Percentiles rank a stretch among this genome's conserved stretches.
These are phyloP conservation scores for Mortierella alpina DNA, from an alignment of 192 early-diverging fungal species.

Conservation along the genomic window DNA sequence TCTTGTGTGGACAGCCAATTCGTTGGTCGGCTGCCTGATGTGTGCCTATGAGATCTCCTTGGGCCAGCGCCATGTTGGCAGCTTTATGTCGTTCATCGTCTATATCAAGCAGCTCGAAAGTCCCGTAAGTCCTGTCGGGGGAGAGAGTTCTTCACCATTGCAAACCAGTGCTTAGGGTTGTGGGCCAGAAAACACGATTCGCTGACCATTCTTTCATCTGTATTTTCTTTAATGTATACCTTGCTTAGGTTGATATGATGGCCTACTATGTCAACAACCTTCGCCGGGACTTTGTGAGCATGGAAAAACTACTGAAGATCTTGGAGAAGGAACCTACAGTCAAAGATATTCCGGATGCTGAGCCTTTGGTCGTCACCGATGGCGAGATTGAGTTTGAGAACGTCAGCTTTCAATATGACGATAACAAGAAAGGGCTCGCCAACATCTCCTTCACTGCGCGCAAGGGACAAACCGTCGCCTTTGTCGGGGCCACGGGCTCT, in stretches of 20 bases:
- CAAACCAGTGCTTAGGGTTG: slow-evolving; percentile 49
- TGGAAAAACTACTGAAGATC: slow-evolving; percentile 74
- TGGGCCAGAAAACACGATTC: not conserved
- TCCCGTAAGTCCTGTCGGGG: slow-evolving; percentile 71
- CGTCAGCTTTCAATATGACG: slow-evolving; percentile 75
- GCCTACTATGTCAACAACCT: slow-evolving; percentile 1
- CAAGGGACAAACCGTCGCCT: slow-evolving; percentile 67
- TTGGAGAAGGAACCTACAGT: slow-evolving; percentile 62
- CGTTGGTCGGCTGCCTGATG: slow-evolving; percentile 74
- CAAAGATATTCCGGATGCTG: slow-evolving; percentile 63
- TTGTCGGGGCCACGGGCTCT: slow-evolving; percentile 68
- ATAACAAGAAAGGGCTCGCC: slow-evolving; percentile 54
- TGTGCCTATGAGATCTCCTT: slow-evolving; percentile 75
- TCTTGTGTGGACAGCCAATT: slow-evolving; percentile 73
- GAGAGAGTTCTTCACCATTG: slow-evolving; percentile 71
- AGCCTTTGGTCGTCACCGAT: slow-evolving; percentile 44
- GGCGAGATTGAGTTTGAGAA: slow-evolving; percentile 70
- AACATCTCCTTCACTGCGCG: slow-evolving; percentile 67
- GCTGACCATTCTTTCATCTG: not conserved
- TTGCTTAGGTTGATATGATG: slow-evolving; percentile 7
- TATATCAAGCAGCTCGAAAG: slow-evolving; percentile 83
- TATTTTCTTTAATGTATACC: not conserved
- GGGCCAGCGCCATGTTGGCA: slow-evolving; percentile 74
- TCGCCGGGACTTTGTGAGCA: slow-evolving; percentile 79
- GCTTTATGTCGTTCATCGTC: slow-evolving; percentile 82